A percentile compares a stretch with the other conserved stretches of the same genome.
Conservation (phyloP, 2,329 filamentous ascomycete genomes). For the Berkeleyomyces rouxiae region DNA sequence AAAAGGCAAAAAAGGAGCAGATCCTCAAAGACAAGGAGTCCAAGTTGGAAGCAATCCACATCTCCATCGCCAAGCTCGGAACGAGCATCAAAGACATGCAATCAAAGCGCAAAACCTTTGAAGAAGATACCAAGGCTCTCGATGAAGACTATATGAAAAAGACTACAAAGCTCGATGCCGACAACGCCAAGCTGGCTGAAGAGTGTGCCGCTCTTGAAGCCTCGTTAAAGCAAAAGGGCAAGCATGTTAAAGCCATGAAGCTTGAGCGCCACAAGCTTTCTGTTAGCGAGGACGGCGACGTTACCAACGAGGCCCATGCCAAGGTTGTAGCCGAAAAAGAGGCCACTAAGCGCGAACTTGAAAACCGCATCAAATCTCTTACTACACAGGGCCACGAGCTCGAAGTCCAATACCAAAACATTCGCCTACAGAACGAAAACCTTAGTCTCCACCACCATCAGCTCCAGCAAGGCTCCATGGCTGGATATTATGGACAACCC, state of each 20-base stretch:
- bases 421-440: constrained; percentile 28
- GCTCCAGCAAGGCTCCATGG: constrained; percentile 15
- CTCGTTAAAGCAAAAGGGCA: constrained; percentile 48
- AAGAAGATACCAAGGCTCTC: constrained; percentile 34
- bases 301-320: constrained; percentile 32
- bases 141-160: constrained; percentile 35
- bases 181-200: constrained; percentile 46
- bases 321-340: constrained; percentile 1
- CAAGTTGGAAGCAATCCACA: constrained; percentile 51
- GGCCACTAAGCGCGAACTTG: constrained; percentile 5
- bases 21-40: constrained; percentile 49
- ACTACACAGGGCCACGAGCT: constrained; percentile 29
- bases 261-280: constrained; percentile 48
- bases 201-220: constrained; percentile 50
- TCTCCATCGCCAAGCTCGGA: constrained; percentile 53
- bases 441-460: constrained; percentile 27
- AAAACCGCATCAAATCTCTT: constrained; percentile 4
- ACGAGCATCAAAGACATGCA: constrained; percentile 44
- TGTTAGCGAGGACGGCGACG: constrained; percentile 43
- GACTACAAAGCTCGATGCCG: constrained; percentile 33
- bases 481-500: background rate
- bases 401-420: constrained; percentile 24
- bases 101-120: constrained; percentile 36
- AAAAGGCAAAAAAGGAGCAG: constrained; percentile 63
- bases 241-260: constrained; percentile 56